Evolutionary conservation across 2,329 filamentous ascomycete species (phyloP).

Genomic region (Alternaria novae-zelandiae): DNA sequence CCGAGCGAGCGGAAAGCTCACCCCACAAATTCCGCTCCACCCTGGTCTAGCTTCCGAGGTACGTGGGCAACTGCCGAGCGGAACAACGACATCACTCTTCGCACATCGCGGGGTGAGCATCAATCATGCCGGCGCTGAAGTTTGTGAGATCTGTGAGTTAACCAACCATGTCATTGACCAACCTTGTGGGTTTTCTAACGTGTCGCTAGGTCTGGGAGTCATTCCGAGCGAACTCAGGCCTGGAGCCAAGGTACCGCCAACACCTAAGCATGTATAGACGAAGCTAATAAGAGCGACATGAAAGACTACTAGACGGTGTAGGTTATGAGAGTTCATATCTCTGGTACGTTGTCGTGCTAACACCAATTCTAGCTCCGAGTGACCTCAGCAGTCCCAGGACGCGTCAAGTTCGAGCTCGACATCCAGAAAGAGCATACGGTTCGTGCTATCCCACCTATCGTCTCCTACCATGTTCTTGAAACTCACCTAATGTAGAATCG

Average conservation of each 20-base stretch:
- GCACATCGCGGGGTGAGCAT: not conserved
- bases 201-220: conserved; percentile 77
- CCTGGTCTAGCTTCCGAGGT: conserved; percentile 24
- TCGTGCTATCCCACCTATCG: too few relatives aligned
- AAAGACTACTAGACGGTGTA: too few relatives aligned
- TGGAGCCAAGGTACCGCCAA: conserved; percentile 77
- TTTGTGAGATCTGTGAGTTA: conserved; percentile 70
- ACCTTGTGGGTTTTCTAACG: not conserved
- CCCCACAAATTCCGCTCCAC: conserved; percentile 27
- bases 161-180: not conserved
- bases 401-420: conserved; percentile 77
- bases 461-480: not conserved
- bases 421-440: conserved; percentile 74
- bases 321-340: too few relatives aligned
- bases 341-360: too few relatives aligned
- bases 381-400: conserved; percentile 67
- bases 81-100: conserved; percentile 32
- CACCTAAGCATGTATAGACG: too few relatives aligned
- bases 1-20: conserved; percentile 27
- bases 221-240: conserved; percentile 82
- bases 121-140: conserved; percentile 56
- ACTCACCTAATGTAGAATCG: conserved; percentile 65
- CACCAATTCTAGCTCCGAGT: conserved; percentile 65
- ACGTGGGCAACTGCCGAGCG: conserved; percentile 27
- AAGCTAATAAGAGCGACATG: too few relatives aligned